Percentiles rank a stretch among this genome's conserved stretches.
These are phyloP conservation scores for Acer campestre DNA, from an alignment of 345 rosid species.

Conservation along the genomic window DNA sequence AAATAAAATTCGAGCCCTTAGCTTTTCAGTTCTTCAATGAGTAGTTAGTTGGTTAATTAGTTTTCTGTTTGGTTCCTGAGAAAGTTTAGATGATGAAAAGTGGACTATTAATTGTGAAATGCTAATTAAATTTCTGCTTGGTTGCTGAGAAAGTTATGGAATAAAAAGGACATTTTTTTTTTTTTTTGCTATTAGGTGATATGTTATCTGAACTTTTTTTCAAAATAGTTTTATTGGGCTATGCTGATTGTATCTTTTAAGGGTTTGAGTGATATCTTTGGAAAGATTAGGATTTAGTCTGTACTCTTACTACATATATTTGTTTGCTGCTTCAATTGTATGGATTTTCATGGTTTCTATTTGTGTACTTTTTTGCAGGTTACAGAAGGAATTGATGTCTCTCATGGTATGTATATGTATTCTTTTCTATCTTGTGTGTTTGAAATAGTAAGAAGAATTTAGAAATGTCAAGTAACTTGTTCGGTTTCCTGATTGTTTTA, in stretches of 20 bases:
- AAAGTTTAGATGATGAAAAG: neutral
- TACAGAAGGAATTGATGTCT: slow-evolving; percentile 71
- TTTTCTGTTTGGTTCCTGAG: neutral
- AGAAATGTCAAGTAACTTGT: neutral
- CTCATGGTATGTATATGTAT: slow-evolving; percentile 49
- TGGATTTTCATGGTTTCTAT: neutral
- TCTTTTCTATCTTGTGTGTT: neutral
- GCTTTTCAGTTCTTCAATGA: too few relatives aligned
- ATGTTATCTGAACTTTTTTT: neutral
- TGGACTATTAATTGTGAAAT: too few relatives aligned
- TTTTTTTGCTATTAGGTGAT: neutral
- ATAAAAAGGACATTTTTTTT: neutral
- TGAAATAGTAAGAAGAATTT: neutral
- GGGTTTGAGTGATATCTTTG: neutral
- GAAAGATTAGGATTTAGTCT: neutral
- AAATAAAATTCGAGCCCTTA: too few relatives aligned
- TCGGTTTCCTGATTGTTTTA: neutral
- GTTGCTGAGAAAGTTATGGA: neutral
- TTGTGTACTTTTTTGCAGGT: slow-evolving; percentile 33
- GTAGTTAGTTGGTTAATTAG: too few relatives aligned
- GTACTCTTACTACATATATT: neutral
- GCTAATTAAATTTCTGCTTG: neutral
- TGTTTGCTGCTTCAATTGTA: neutral
- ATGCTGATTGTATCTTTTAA: neutral
- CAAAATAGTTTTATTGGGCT: neutral